Percentiles rank a stretch among this genome's conserved stretches.
These are phyloP conservation scores for Lichtheimia ramosa DNA, from an alignment of 371 early-diverging fungal species.

Conservation along the genomic window DNA sequence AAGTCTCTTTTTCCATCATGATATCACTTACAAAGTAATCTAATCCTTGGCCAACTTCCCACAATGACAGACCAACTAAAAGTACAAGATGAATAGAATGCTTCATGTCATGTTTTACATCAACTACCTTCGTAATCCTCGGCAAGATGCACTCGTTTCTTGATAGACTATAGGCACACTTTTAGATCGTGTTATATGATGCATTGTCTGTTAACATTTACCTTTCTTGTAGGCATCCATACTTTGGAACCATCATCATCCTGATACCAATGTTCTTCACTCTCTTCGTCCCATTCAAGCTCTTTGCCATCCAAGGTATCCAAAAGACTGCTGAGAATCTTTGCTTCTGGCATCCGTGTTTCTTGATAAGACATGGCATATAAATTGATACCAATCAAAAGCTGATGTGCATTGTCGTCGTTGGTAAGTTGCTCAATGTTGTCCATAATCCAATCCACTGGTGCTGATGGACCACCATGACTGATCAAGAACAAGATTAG, in stretches of 20 bases:
- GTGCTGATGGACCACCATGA: slow-evolving; percentile 55
- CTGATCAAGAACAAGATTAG: slow-evolving; percentile 11
- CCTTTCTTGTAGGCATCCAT: slow-evolving; percentile 48
- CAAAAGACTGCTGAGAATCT: slow-evolving; percentile 35
- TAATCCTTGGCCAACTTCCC: slow-evolving; percentile 72
- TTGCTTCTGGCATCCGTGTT: slow-evolving; percentile 24
- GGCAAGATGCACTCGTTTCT: slow-evolving; percentile 45
- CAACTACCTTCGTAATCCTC: slow-evolving; percentile 57
- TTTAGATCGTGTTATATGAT: too few relatives aligned
- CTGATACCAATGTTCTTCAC: slow-evolving; percentile 46
- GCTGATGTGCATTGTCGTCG: slow-evolving; percentile 34
- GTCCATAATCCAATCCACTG: slow-evolving; percentile 58
- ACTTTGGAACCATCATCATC: slow-evolving; percentile 42
- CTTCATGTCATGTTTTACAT: background rate
- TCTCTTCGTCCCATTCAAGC: slow-evolving; percentile 46
- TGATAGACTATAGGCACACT: slow-evolving; percentile 36
- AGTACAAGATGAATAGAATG: background rate
- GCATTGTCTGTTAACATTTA: too few relatives aligned
- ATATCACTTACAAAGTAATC: slow-evolving; percentile 57
- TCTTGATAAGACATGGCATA: slow-evolving; percentile 55
- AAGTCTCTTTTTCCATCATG: background rate
- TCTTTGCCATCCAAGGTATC: slow-evolving; percentile 22
- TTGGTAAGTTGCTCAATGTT: slow-evolving; percentile 48
- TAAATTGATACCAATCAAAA: slow-evolving; percentile 57
- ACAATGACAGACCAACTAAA: slow-evolving; percentile 56